phyloP scores from a whole-genome alignment of 805 yeast genomes.

The Nakazawaea molendinolei region DNA sequence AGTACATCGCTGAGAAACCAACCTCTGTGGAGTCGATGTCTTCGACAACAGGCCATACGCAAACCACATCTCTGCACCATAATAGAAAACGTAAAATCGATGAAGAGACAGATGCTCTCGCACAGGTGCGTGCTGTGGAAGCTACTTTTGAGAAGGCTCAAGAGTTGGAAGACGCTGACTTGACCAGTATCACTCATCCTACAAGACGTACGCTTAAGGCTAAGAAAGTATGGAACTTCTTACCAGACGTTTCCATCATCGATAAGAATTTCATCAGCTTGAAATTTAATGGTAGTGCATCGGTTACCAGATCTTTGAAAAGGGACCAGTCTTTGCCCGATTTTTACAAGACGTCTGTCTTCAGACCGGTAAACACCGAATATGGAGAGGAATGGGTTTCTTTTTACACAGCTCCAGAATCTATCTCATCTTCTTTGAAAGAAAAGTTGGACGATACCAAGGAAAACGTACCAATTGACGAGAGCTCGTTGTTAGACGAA shows the following conservation, averaged over 20 bases:
- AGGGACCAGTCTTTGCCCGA: conserved; percentile 27
- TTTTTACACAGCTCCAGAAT: conserved; percentile 44
- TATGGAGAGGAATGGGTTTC: conserved; percentile 76
- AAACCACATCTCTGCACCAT: background rate
- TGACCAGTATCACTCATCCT: conserved; percentile 63
- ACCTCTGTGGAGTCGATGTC: conserved; percentile 21
- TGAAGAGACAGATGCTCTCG: conserved; percentile 45
- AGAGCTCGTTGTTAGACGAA: conserved; percentile 33
- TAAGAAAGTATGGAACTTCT: conserved; percentile 67
- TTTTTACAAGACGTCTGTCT: conserved; percentile 47
- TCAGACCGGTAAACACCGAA: conserved; percentile 65
- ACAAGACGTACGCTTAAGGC: conserved; percentile 66
- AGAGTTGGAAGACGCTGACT: conserved; percentile 31
- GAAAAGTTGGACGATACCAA: conserved; percentile 38
- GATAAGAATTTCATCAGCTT: conserved; percentile 68
- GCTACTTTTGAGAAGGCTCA: conserved; percentile 63
- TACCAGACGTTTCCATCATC: conserved; percentile 89
- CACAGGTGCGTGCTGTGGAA: conserved; percentile 68
- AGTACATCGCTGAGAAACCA: conserved; percentile 56
- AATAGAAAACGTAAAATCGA: conserved; percentile 15
- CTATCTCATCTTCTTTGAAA: conserved; percentile 25
- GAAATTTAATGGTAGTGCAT: conserved; percentile 56
- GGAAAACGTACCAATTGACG: conserved; percentile 38
- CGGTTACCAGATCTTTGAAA: conserved; percentile 32
- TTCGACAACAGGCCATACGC: conserved; percentile 17